Evolutionary conservation across 345 rosid genomes (phyloP).

Genomic region (Psidium friedrichsthalianum): DNA sequence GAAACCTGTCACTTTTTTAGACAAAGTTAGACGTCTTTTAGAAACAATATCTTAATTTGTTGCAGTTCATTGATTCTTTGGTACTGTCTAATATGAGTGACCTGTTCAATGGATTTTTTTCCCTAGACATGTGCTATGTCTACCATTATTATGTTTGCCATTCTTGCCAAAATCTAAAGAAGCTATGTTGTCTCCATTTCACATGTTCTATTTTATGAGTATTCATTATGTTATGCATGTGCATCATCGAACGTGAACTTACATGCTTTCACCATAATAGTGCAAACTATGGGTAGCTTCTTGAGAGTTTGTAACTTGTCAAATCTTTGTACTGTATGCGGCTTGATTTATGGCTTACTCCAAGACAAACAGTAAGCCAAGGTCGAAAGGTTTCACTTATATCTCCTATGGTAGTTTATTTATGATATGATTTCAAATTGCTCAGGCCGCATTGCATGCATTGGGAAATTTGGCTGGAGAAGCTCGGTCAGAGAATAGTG

Average conservation of each 20-base stretch:
- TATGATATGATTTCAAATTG: slow-evolving; percentile 2
- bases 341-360: not conserved
- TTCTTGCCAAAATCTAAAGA: not conserved
- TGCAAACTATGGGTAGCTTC: not conserved
- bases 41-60: not conserved
- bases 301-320: not conserved
- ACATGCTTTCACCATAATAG: not conserved
- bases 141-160: not conserved
- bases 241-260: not conserved
- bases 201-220: not conserved
- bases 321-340: not conserved
- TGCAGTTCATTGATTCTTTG: not conserved
- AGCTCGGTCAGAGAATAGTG: slow-evolving; percentile 34
- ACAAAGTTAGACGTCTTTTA: not conserved
- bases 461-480: slow-evolving; percentile 74
- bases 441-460: slow-evolving; percentile 79
- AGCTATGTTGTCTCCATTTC: not conserved
- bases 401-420: not conserved
- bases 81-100: not conserved
- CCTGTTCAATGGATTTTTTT: not conserved
- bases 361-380: not conserved
- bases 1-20: not conserved
- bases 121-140: not conserved
- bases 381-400: not conserved
- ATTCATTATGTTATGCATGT: not conserved